Evolutionary conservation across 2,329 filamentous ascomycete genomes (phyloP), one percentile per base, ranked within the genome.

Genomic region (Alternaria ventricosa): DNA sequence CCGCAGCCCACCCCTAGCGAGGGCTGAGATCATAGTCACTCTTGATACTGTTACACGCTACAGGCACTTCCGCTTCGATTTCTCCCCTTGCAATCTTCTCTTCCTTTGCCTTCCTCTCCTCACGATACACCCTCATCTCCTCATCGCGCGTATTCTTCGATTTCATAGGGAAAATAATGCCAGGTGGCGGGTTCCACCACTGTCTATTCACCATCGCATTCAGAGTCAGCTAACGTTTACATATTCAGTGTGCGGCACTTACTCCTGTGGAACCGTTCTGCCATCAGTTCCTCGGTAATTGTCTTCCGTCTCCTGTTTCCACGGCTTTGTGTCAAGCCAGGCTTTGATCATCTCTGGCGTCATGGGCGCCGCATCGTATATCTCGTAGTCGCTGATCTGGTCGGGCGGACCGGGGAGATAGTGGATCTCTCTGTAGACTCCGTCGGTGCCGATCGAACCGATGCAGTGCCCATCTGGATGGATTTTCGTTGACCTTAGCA

Each of bases 301-400:
- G 46, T 58, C 56, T 22, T 51, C 56, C 9, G 20, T 30, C 43
- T 11, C 49, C 43, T 58, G 60, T 23, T 55, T 58, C 49, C 47
- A 63, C 49, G 41, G 28, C 12, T 20, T n/a, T 33, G 20, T 41
- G 44, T 55, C 49, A 43, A 63, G 55, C 47, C 30, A 63, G 8
- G 43, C 27, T 30, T 58, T 63, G 41, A 58, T 47, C 41, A 63
- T 20, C 44, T 47, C 60, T 49, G 43, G 60, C 15, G 55, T 46
- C 49, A 58, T 43, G 9, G 60, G 60, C 18, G 36, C 45, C 27
- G 41, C 55, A 18, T 63, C 49, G 43, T 63, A 63, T 28, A 63
- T 43, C 43, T 43, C 49, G 22, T 47, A 43, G 6, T 30, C 23
- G 22, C 55, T 63, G 10, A 49, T 55, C 43, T 23, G 28, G 23